Conservation (phyloP, 1,284 basidiomycete genomes). For the Blastosporella zonata region DNA sequence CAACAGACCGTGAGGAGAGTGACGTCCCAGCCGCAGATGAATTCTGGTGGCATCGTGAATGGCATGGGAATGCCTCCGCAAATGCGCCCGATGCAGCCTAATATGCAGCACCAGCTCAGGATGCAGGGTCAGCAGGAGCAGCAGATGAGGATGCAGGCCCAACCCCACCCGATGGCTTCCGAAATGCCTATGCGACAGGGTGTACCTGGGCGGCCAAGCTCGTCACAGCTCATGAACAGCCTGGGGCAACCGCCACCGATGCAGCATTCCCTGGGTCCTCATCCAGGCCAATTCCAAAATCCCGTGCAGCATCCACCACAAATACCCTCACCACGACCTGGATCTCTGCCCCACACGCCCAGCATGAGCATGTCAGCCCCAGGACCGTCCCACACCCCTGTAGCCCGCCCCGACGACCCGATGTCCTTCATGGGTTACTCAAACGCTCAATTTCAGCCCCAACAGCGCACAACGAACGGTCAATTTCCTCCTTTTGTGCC, state of each 20-base stretch:
- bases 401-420: conserved; percentile 42
- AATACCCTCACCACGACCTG: conserved; percentile 44
- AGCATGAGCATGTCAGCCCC: conserved; percentile 42
- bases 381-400: conserved; percentile 42
- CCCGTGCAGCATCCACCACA: conserved; percentile 34
- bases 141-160: conserved; percentile 29
- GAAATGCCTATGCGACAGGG: conserved; percentile 39
- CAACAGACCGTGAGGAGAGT: conserved; percentile 35
- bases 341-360: conserved; percentile 35
- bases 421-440: conserved; percentile 43
- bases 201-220: conserved; percentile 39
- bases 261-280: conserved; percentile 34
- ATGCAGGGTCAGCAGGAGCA: conserved; percentile 17
- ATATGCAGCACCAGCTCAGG: conserved; percentile 30
- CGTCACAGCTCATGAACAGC: conserved; percentile 48
- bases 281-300: conserved; percentile 41
- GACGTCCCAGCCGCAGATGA: conserved; percentile 49
- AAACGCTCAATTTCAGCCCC: conserved; percentile 38
- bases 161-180: conserved; percentile 38
- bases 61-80: conserved; percentile 36
- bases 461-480: conserved; percentile 30
- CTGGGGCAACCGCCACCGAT: conserved; percentile 45
- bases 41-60: conserved; percentile 26
- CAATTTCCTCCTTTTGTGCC: conserved; percentile 35
- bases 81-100: conserved; percentile 34